Base-by-base conservation (phyloP, 1,139 yeast species). In the Sugiyamaella castrensis region DNA sequence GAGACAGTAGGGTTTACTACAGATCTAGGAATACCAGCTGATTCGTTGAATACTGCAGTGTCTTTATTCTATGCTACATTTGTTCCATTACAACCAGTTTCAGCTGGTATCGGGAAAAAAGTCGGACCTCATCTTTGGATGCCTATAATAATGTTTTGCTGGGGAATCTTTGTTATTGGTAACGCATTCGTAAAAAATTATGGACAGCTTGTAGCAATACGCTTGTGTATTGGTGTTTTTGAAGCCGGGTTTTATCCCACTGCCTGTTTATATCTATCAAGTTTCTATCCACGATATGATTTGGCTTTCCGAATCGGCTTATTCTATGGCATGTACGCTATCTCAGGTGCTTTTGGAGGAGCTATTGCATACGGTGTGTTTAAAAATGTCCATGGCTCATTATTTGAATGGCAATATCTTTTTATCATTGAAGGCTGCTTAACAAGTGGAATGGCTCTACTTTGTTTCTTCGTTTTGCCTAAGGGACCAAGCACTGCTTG, bases 231-330 rank as follows among this genome's bases (percentile, higher is more conserved):
- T 40, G 86, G 86, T 16, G 62, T 78, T 38, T 72, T 77, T 43
- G 86, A 81, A 61, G 74, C 82, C 26, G 84, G 82, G 1, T 74
- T 79, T 57, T 79, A 78, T 57, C 80, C 81, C 8, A 79, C 80
- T 41, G 77, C 76, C 27, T 49, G 50, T 34, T 55, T 40, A 13
- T 42, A 41, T 30, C 40, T 46, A 16, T 47, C 46, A 7, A 34
- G 42, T 10, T 38, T 41, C 28, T 46, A 46, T 31, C 29, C 44
- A 8, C 19, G 40, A 28, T 35, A 42, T 30, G 50, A 46, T 29
- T 31, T 46, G 6, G 44, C 40, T 28, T 19, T 35, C 8, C 31
- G 50, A 24, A 28, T 42, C 24, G 50, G 41, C 13, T 24, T 38
- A 12, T 46, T 41, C 26, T 42, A 38, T 16, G 46, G 46, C 11